phyloP scores from a whole-genome alignment of 495 filamentous ascomycete species.

The Poronia punctata region DNA sequence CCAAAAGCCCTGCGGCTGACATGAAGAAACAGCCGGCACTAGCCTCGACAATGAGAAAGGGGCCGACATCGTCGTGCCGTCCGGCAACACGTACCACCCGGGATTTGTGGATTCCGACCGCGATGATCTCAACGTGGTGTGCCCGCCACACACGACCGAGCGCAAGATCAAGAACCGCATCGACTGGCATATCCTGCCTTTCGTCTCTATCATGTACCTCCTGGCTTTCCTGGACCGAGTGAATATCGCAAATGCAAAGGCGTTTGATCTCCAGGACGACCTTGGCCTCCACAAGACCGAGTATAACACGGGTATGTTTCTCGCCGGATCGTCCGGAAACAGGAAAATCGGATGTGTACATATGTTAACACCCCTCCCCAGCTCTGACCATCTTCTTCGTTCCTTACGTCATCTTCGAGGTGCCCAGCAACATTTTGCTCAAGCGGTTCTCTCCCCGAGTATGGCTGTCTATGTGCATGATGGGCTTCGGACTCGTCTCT shows the following conservation, averaged over 20 bases:
- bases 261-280: slow-evolving; percentile 58
- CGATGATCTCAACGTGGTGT: slow-evolving; percentile 36
- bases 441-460: slow-evolving; percentile 74
- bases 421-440: slow-evolving; percentile 82
- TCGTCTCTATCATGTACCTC: slow-evolving; percentile 74
- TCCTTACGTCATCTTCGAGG: slow-evolving; percentile 80
- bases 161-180: slow-evolving; percentile 66
- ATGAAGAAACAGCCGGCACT: slow-evolving; percentile 1
- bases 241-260: slow-evolving; percentile 62
- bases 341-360: too few species aligned
- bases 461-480: slow-evolving; percentile 79
- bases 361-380: too few species aligned
- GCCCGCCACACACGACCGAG: slow-evolving; percentile 63
- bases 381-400: slow-evolving; percentile 88
- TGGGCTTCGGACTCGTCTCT: slow-evolving; percentile 71
- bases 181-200: slow-evolving; percentile 74
- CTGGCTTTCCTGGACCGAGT: slow-evolving; percentile 81
- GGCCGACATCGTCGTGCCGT: slow-evolving; percentile 7
- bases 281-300: slow-evolving; percentile 52
- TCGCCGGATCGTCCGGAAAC: too few species aligned
- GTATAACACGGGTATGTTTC: slow-evolving; percentile 53
- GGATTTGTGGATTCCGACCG: slow-evolving; percentile 20
- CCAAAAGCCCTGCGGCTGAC: too few species aligned
- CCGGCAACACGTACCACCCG: slow-evolving; percentile 21
- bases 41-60: slow-evolving; percentile 19